Conservation (phyloP, 257 asterid species). For the Fraxinus americana region DNA sequence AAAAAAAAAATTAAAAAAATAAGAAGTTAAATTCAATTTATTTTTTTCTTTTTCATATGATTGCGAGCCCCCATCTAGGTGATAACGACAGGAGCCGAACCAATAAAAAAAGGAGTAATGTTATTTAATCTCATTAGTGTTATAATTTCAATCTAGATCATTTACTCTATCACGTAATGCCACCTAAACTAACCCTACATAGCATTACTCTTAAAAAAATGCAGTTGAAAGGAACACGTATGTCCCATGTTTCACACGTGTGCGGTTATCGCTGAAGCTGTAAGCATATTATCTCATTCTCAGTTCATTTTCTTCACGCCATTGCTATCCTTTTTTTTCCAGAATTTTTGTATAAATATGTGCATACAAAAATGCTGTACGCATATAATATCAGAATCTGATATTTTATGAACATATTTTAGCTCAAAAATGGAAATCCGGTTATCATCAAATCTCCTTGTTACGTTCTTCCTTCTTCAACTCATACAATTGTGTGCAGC, state of each 20-base stretch:
- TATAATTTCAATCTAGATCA: no score
- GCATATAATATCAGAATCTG: neutral
- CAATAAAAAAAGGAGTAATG: no score
- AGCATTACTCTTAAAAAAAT: no score
- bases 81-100: no score
- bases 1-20: no score
- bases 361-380: neutral
- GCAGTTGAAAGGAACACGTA: neutral
- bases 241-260: neutral
- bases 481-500: conserved; percentile 26
- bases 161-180: no score
- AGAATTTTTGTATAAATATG: neutral
- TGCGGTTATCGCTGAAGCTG: conserved; percentile 13
- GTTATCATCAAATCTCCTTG: conserved; percentile 2
- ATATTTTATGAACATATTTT: neutral
- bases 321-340: conserved; percentile 14
- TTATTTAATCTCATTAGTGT: no score
- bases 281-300: conserved; percentile 25
- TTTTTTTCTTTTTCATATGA: no score
- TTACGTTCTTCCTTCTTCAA: conserved; percentile 12
- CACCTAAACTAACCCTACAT: no score
- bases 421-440: conserved; percentile 29
- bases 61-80: no score
- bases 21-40: no score
- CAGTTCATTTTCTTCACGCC: conserved; percentile 38